A percentile compares a stretch with the other conserved stretches of the same genome.
phyloP scores from a whole-genome alignment of 1,284 basidiomycete genomes.

The Leccinum laetum region DNA sequence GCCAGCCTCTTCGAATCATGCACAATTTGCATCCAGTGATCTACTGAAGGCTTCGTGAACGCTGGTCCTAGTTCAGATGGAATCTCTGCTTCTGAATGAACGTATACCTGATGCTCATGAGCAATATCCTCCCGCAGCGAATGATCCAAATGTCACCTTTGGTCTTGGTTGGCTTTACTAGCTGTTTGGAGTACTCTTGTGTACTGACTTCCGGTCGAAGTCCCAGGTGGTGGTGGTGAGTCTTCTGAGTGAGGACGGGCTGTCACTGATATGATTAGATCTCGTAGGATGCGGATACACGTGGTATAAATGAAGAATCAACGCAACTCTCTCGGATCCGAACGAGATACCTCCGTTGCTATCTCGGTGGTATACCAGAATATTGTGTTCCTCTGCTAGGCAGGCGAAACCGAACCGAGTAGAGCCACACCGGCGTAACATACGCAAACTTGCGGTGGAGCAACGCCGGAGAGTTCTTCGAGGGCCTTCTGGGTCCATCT shows the following conservation, averaged over 20 bases:
- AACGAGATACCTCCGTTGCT: not conserved
- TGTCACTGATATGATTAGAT: not conserved
- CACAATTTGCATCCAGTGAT: not conserved
- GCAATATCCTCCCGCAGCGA: not conserved
- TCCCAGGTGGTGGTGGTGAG: not conserved
- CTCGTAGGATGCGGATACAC: not conserved
- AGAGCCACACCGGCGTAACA: not conserved
- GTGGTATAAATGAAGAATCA: not conserved
- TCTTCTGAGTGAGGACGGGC: not conserved
- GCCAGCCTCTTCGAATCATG: not conserved
- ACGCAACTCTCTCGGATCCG: not conserved
- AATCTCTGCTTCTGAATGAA: not conserved
- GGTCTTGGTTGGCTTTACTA: not conserved
- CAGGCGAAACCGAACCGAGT: not conserved
- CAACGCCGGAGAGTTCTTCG: not conserved
- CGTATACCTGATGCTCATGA: not conserved
- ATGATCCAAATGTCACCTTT: not conserved
- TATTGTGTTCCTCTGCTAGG: not conserved
- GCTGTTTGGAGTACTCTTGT: not conserved
- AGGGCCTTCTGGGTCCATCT: not conserved
- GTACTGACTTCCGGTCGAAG: not conserved
- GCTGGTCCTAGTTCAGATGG: not conserved
- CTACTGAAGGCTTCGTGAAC: not conserved
- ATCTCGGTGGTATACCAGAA: not conserved
- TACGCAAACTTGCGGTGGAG: not conserved